These are phyloP conservation scores for Lentinus tigrinus DNA, from an alignment of 768 basidiomycete species.

Conservation along the genomic window DNA sequence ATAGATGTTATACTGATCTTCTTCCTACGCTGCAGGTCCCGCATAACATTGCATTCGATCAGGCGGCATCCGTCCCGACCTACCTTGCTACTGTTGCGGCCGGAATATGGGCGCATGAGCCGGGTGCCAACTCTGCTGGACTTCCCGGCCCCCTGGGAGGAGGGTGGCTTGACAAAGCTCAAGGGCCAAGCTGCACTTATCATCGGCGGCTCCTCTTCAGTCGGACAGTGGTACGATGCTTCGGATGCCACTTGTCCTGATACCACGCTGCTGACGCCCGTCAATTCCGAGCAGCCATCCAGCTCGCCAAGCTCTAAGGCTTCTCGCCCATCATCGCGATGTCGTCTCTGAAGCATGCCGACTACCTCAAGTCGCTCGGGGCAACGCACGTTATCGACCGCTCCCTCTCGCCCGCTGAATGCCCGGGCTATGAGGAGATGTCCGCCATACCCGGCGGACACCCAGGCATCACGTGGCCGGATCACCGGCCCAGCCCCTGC, in stretches of 20 bases:
- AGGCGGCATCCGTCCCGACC: constrained; percentile 31
- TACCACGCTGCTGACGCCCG: neutral
- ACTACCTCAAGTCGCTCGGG: constrained; percentile 13
- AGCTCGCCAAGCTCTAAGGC: constrained; percentile 16
- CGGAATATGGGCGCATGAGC: neutral
- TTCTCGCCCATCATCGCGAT: constrained; percentile 20
- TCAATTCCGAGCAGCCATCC: constrained; percentile 3
- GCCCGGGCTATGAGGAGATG: too few relatives aligned
- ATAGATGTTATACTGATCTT: neutral
- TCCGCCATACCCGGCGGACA: too few relatives aligned
- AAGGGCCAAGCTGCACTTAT: constrained; percentile 1
- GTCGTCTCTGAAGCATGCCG: constrained; percentile 13
- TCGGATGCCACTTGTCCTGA: too few relatives aligned
- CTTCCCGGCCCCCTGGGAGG: constrained; percentile 12
- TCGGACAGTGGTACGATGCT: constrained; percentile 3
- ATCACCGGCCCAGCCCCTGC: too few relatives aligned
- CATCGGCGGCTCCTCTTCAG: constrained; percentile 2
- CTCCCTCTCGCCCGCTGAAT: constrained; percentile 2
- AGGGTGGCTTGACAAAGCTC: neutral
- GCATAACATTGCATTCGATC: constrained; percentile 26
- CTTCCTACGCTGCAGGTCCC: constrained; percentile 27
- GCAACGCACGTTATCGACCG: constrained; percentile 29
- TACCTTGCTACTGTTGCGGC: constrained; percentile 12
- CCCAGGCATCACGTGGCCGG: too few relatives aligned
- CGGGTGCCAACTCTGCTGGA: neutral